Conservation (phyloP, 371 early-diverging fungal genomes). For the Lichtheimia ramosa region DNA sequence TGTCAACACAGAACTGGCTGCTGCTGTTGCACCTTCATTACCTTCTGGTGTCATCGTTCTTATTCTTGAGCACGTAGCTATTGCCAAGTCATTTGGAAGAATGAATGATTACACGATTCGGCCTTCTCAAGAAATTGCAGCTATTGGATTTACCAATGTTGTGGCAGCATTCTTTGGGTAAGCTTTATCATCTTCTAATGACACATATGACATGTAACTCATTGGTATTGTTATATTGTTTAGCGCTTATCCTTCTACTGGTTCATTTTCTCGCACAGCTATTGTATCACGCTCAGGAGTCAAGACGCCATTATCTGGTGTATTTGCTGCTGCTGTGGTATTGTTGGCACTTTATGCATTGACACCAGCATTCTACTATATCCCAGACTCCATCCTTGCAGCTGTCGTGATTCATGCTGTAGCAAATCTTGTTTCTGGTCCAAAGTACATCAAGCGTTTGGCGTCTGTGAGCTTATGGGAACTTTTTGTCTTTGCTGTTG, state of each 20-base stretch:
- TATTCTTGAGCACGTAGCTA: constrained; percentile 83
- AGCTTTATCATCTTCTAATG: not conserved
- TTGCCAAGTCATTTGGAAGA: constrained; percentile 80
- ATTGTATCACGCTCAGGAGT: constrained; percentile 82
- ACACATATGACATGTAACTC: not conserved
- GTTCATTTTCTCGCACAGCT: constrained; percentile 60
- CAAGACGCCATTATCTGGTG: constrained; percentile 77
- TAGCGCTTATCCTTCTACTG: constrained; percentile 48
- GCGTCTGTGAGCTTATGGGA: constrained; percentile 55
- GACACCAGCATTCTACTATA: constrained; percentile 83
- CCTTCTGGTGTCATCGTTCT: constrained; percentile 70
- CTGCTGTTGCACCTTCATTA: constrained; percentile 50
- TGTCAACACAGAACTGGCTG: constrained; percentile 34
- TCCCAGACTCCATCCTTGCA: constrained; percentile 77
- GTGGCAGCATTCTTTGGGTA: constrained; percentile 81
- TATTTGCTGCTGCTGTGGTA: constrained; percentile 75
- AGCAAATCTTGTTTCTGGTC: constrained; percentile 56
- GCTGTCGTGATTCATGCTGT: constrained; percentile 82
- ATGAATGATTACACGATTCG: constrained; percentile 65
- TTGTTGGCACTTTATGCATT: constrained; percentile 77
- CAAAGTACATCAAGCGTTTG: constrained; percentile 30
- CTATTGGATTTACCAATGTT: constrained; percentile 82
- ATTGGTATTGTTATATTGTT: not conserved
- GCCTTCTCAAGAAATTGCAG: constrained; percentile 83
- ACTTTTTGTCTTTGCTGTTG: constrained; percentile 45